These are phyloP conservation scores for Stereocaulon alpinum DNA, from an alignment of 495 filamentous ascomycete species.

Conservation along the genomic window DNA sequence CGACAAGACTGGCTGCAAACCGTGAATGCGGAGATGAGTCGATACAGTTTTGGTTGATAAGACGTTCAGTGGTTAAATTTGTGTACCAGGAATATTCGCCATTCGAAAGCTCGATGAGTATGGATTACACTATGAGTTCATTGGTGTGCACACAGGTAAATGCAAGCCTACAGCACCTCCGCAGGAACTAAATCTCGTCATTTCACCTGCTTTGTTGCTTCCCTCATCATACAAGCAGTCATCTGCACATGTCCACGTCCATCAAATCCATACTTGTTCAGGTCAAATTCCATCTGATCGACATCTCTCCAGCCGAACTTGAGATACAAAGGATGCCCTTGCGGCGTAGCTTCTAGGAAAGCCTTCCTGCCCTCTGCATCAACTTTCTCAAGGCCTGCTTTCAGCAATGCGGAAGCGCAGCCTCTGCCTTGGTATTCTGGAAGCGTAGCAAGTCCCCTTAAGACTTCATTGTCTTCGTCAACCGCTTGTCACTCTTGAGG, in stretches of 20 bases:
- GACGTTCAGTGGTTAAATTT: too few species aligned
- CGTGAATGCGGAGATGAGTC: too few species aligned
- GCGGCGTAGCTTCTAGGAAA: slow-evolving; percentile 29
- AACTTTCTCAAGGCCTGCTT: slow-evolving; percentile 24
- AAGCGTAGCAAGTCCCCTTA: slow-evolving; percentile 21
- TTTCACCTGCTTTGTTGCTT: neutral
- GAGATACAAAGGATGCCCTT: slow-evolving; percentile 27
- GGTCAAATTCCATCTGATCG: slow-evolving; percentile 26
- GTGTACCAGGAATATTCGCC: too few species aligned
- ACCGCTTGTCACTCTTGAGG: neutral
- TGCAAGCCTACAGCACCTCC: too few species aligned
- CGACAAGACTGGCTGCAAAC: too few species aligned
- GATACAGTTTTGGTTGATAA: too few species aligned
- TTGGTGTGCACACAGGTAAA: neutral
- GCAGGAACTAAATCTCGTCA: neutral
- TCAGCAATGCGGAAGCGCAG: slow-evolving; percentile 25
- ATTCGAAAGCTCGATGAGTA: too few species aligned
- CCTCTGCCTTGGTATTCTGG: slow-evolving; percentile 32
- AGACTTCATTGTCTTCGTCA: slow-evolving; percentile 10
- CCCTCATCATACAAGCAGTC: slow-evolving; percentile 25
- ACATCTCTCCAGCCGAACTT: slow-evolving; percentile 30
- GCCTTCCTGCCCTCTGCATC: slow-evolving; percentile 22
- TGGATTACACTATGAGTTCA: neutral
- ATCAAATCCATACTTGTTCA: slow-evolving; percentile 22
- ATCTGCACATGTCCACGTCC: slow-evolving; percentile 21